Base-by-base conservation (phyloP, 2,329 filamentous ascomycete species). In the Diplodia scrobiculata region DNA sequence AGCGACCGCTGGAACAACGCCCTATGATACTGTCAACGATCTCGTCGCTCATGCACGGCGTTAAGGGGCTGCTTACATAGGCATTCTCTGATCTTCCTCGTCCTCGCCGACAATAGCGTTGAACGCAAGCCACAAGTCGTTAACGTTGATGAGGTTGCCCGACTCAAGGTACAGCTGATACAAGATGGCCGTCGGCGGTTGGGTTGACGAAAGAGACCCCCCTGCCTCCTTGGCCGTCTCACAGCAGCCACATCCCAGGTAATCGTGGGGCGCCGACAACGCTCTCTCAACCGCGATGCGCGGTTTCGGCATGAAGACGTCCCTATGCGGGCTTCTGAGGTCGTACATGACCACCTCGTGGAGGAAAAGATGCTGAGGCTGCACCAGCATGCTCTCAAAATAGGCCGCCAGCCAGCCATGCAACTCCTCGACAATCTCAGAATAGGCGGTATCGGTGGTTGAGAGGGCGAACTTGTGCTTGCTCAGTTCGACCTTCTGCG, bases 1-100 rank as follows among this genome's bases (percentile, higher is more conserved):
- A 98, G 77, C 5, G 86, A 91, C 68, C 88, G 85, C 77, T 97
- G 97, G 78, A 98, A 99, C 67, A 91, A 79, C 50, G 92, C 87
- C 78, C 79, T 83, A 32, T 29, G 32, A 21, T n/a, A 36, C 7
- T 13, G 38, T 66, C 36, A 66, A 38, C 29, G 41, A 72, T 58
- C 78, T 5, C 9, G 11, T 45, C 45, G 25, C 27, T 32, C 34
- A 10, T 27, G 34, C 10, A 21, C 21, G 1, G n/a, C 14, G 14
- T 6, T 7, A 19, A 47, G 3, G 21, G n/a, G 34, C 10, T 66
- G 55, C 66, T 19, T 47, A 66, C 67, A 82, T 83, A 6, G 73
- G 69, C 74, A 81, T 59, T 74, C 27, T 74, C 10, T 80, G 78
- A 19, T 82, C 81, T 14, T 80, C 78, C 14, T 80, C 79, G 10